Evolutionary conservation across 78 protist genomes (phyloP).

Genomic region (Planoprotostelium fungivorum): DNA sequence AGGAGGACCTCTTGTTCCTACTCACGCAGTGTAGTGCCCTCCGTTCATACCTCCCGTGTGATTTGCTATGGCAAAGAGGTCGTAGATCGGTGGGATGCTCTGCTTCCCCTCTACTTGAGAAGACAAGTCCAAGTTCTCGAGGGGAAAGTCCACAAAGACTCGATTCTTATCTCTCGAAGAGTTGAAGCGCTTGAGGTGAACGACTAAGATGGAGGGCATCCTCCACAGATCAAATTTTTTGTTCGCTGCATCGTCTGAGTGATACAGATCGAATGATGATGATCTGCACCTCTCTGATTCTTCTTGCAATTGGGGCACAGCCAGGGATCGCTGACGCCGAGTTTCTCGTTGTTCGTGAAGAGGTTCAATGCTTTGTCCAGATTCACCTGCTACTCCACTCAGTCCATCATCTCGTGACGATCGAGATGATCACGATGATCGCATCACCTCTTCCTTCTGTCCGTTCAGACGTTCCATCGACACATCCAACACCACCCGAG

Average conservation of each 20-base stretch:
- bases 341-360: slow-evolving; percentile 48
- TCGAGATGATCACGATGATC: not conserved
- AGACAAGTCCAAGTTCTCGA: slow-evolving; percentile 49
- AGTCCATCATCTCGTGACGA: slow-evolving; percentile 9
- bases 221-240: slow-evolving; percentile 84
- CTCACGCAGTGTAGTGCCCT: slow-evolving; percentile 95
- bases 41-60: slow-evolving; percentile 76
- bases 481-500: not conserved
- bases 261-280: too few species aligned
- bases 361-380: slow-evolving; percentile 36
- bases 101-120: slow-evolving; percentile 20
- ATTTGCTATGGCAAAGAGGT: slow-evolving; percentile 55
- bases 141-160: slow-evolving; percentile 47
- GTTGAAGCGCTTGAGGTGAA: slow-evolving; percentile 92
- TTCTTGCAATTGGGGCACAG: slow-evolving; percentile 78
- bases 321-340: slow-evolving; percentile 60
- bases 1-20: not conserved
- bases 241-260: too few species aligned
- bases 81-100: slow-evolving; percentile 48
- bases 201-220: slow-evolving; percentile 73
- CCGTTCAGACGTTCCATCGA: not conserved
- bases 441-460: not conserved
- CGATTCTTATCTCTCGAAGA: slow-evolving; percentile 41
- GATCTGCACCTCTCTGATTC: slow-evolving; percentile 18
- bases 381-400: slow-evolving; percentile 18